phyloP scores from a whole-genome alignment of 2,329 filamentous ascomycete genomes.

The Stagonosporopsis vannaccii region DNA sequence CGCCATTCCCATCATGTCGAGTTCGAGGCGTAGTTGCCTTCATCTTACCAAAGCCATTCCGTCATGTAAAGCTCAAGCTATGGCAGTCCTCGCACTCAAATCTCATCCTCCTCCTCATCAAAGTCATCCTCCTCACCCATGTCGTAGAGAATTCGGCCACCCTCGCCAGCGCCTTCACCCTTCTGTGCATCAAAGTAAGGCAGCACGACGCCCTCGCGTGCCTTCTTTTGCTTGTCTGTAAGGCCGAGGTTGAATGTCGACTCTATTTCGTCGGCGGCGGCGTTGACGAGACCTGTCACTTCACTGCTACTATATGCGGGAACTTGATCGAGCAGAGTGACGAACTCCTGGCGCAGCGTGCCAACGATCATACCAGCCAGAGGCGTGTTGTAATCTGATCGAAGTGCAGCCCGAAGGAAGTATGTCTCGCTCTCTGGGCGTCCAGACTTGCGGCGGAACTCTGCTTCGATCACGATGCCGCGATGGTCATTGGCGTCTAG shows the following conservation, averaged over 20 bases:
- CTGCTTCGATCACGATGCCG: constrained; percentile 80
- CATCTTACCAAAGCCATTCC: background rate
- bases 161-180: constrained; percentile 72
- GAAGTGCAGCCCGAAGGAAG: constrained; percentile 52
- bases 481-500: constrained; percentile 61
- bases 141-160: constrained; percentile 93
- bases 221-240: constrained; percentile 87
- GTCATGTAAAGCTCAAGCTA: background rate
- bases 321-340: constrained; percentile 77
- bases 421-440: constrained; percentile 76
- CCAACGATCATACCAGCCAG: constrained; percentile 23
- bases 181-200: constrained; percentile 98
- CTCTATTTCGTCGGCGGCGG: constrained; percentile 38
- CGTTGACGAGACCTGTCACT: constrained; percentile 34
- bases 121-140: constrained; percentile 98
- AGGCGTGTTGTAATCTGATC: constrained; percentile 29
- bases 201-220: constrained; percentile 86
- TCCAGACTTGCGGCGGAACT: constrained; percentile 84
- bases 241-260: constrained; percentile 87
- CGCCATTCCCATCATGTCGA: background rate
- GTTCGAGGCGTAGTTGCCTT: too few species aligned
- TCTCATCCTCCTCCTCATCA: constrained; percentile 94
- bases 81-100: constrained; percentile 55
- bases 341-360: constrained; percentile 57
- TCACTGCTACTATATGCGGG: constrained; percentile 47